Percentiles rank a stretch among this genome's conserved stretches.
Evolutionary conservation across 129 eudicot genomes (phyloP).

Genomic region (Centrapalus pauciflorus): DNA sequence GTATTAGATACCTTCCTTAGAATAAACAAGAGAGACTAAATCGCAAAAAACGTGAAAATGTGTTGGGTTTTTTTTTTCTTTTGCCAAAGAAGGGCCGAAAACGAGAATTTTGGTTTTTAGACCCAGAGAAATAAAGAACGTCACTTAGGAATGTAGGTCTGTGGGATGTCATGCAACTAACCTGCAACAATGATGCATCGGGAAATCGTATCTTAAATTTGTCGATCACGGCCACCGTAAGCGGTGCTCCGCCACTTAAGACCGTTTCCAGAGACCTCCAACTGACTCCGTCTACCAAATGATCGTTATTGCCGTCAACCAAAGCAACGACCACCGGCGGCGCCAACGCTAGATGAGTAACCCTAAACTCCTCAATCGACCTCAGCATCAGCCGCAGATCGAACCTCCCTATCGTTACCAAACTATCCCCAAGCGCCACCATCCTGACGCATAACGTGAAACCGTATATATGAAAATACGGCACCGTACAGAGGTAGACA

Average conservation of each 20-base stretch:
- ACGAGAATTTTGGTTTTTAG: no score
- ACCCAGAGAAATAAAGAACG: no score
- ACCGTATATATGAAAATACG: slow-evolving; percentile 62
- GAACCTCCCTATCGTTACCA: slow-evolving; percentile 35
- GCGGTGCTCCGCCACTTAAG: slow-evolving; percentile 48
- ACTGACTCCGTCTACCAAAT: slow-evolving; percentile 4
- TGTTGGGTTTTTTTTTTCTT: no score
- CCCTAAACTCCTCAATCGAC: slow-evolving; percentile 42
- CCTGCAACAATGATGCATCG: slow-evolving; percentile 37
- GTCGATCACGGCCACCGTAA: slow-evolving; percentile 31
- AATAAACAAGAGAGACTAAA: no score
- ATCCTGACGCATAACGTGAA: slow-evolving; percentile 21
- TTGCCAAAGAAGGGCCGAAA: no score
- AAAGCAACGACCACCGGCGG: slow-evolving; percentile 57
- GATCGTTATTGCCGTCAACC: slow-evolving; percentile 20
- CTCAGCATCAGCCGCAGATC: slow-evolving; percentile 30
- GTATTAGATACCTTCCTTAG: no score
- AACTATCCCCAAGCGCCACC: slow-evolving; percentile 40
- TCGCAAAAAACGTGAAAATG: no score
- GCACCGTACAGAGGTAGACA: slow-evolving; percentile 44
- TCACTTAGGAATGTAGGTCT: no score
- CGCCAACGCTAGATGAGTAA: slow-evolving; percentile 43
- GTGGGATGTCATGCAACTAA: slow-evolving; percentile 22
- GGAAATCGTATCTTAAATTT: slow-evolving; percentile 37
- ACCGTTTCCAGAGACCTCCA: slow-evolving; percentile 44